These are phyloP conservation scores for Ascochyta clinopodiicola DNA, from an alignment of 2,329 filamentous ascomycete genomes.

Conservation along the genomic window DNA sequence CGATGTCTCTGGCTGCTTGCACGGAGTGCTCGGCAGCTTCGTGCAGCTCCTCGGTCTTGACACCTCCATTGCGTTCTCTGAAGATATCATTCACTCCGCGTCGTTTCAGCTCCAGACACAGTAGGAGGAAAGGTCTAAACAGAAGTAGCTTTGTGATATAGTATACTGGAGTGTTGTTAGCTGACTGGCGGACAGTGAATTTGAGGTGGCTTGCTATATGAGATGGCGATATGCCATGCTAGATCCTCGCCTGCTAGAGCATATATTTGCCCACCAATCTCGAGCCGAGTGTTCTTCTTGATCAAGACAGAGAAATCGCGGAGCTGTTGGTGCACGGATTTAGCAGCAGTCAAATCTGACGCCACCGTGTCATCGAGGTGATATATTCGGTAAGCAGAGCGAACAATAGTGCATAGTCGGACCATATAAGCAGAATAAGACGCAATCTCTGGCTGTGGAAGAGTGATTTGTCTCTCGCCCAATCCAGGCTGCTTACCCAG, in stretches of 20 bases:
- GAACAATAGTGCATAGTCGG: constrained; percentile 8
- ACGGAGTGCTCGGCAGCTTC: constrained; percentile 1
- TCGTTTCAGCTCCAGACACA: constrained; percentile 10
- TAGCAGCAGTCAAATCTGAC: constrained; percentile 2
- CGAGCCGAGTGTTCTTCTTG: background rate
- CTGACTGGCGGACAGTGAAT: background rate
- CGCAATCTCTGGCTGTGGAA: background rate
- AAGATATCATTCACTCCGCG: constrained; percentile 2
- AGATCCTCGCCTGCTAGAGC: constrained; percentile 9
- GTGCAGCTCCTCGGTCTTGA: constrained; percentile 5
- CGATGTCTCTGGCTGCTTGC: background rate
- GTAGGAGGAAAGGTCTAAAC: constrained; percentile 7
- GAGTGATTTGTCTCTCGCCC: background rate
- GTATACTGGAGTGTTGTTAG: background rate
- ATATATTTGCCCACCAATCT: constrained; percentile 8
- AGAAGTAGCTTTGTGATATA: constrained; percentile 5
- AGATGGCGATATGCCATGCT: constrained; percentile 12
- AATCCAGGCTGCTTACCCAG: constrained; percentile 6
- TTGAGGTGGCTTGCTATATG: background rate
- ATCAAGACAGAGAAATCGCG: background rate
- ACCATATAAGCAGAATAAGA: constrained; percentile 5
- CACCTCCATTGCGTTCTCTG: constrained; percentile 1
- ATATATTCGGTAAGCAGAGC: constrained; percentile 9
- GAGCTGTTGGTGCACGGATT: background rate
- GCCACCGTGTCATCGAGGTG: constrained; percentile 4